phyloP scores from a whole-genome alignment of 495 filamentous ascomycete species.

The Neurospora sp. region DNA sequence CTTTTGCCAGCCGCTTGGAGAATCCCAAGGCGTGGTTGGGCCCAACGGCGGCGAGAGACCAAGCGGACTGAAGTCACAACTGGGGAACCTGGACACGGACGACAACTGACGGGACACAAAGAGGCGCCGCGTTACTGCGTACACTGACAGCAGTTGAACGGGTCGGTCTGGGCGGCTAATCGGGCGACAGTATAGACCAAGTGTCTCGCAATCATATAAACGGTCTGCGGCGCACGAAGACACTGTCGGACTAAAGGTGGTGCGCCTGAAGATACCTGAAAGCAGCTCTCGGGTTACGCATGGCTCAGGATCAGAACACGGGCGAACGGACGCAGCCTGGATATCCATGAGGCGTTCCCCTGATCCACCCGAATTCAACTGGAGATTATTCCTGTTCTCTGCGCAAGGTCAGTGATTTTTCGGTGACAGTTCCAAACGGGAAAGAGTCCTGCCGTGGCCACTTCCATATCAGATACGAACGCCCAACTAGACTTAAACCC shows the following conservation, averaged over 20 bases:
- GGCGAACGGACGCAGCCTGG: background rate
- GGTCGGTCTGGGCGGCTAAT: background rate
- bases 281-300: background rate
- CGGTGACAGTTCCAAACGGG: background rate
- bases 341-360: background rate
- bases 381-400: background rate
- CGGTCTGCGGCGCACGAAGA: background rate
- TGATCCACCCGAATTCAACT: background rate
- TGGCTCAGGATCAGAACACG: background rate
- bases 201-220: background rate
- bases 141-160: background rate
- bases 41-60: background rate
- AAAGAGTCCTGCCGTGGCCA: background rate
- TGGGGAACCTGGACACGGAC: background rate
- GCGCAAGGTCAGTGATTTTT: background rate
- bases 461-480: background rate
- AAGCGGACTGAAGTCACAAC: background rate
- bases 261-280: background rate
- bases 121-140: background rate
- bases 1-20: background rate
- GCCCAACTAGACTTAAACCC: background rate
- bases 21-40: background rate
- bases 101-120: background rate
- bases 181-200: background rate
- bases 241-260: background rate